Conservation (phyloP, 1,139 yeast genomes). For the Geotrichum klebahnii region DNA sequence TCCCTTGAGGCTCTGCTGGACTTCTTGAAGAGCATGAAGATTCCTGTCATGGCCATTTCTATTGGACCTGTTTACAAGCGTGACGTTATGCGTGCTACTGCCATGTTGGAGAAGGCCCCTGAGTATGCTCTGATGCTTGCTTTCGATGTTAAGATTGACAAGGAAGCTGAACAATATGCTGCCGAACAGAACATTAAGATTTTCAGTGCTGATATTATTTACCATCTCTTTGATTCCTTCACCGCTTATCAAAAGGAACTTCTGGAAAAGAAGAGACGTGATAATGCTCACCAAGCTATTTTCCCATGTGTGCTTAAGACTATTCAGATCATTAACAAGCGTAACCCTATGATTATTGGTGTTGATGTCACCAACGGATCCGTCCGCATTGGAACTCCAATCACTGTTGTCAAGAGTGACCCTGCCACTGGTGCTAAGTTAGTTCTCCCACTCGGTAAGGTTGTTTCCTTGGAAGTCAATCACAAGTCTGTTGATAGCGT, state of each 20-base stretch:
- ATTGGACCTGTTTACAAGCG: slow-evolving; percentile 96
- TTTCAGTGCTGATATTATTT: slow-evolving; percentile 92
- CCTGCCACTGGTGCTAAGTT: slow-evolving; percentile 76
- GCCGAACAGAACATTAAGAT: slow-evolving; percentile 85
- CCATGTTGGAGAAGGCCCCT: slow-evolving; percentile 95
- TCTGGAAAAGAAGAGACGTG: slow-evolving; percentile 85
- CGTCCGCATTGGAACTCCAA: slow-evolving; percentile 88
- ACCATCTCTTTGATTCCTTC: slow-evolving; percentile 92
- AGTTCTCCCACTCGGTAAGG: slow-evolving; percentile 75
- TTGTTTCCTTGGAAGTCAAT: slow-evolving; percentile 85
- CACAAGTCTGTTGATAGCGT: slow-evolving; percentile 77
- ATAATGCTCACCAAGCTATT: slow-evolving; percentile 80
- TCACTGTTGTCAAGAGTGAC: slow-evolving; percentile 86
- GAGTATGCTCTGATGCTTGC: slow-evolving; percentile 95
- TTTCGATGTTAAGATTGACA: slow-evolving; percentile 94
- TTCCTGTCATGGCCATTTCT: slow-evolving; percentile 97
- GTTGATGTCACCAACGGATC: slow-evolving; percentile 94
- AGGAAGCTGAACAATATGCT: slow-evolving; percentile 97
- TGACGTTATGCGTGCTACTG: slow-evolving; percentile 94
- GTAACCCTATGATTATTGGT: slow-evolving; percentile 99
- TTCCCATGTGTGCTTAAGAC: slow-evolving; percentile 95
- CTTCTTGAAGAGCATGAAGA: slow-evolving; percentile 96
- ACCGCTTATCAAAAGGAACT: slow-evolving; percentile 86
- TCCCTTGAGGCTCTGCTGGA: slow-evolving; percentile 94
- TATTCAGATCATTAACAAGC: slow-evolving; percentile 92